Evolutionary conservation across 306 rosid genomes (phyloP).

Genomic region (Castanea mollissima): DNA sequence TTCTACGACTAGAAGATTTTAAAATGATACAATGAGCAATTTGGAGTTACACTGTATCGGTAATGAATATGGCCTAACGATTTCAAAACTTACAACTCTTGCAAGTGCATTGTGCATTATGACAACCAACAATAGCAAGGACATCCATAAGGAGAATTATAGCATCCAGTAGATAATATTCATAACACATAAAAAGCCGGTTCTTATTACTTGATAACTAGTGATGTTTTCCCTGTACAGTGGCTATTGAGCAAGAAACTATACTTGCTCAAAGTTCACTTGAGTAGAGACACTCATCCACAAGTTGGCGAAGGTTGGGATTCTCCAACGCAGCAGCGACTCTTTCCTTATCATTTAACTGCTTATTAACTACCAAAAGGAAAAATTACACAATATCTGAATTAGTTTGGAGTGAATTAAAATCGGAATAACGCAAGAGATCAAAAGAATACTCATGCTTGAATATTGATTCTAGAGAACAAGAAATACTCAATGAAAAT

Average conservation of each 20-base stretch:
- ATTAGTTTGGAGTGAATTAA: constrained; percentile 8
- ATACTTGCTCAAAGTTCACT: constrained; percentile 64
- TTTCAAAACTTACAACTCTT: not conserved
- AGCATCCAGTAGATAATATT: not conserved
- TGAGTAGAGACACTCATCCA: constrained; percentile 87
- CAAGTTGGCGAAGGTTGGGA: constrained; percentile 96
- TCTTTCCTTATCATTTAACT: constrained; percentile 92
- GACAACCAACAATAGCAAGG: not conserved
- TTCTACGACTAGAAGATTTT: not conserved
- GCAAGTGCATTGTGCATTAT: not conserved
- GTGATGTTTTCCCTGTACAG: constrained; percentile 25
- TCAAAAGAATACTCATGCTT: not conserved
- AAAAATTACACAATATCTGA: constrained; percentile 5
- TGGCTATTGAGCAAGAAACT: constrained; percentile 16
- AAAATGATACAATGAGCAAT: not conserved
- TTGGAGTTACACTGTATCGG: not conserved
- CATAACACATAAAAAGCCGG: constrained; percentile 1
- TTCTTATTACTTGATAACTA: constrained; percentile 25
- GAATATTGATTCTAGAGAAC: not conserved
- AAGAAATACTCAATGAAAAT: not conserved
- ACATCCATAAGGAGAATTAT: not conserved
- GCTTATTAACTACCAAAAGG: constrained; percentile 74
- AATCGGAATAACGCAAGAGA: not conserved
- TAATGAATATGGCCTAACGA: not conserved
- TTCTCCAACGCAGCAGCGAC: constrained; percentile 95